Base-by-base conservation (phyloP, 805 yeast genomes). In the Sugiyamaella lignohabitans region DNA sequence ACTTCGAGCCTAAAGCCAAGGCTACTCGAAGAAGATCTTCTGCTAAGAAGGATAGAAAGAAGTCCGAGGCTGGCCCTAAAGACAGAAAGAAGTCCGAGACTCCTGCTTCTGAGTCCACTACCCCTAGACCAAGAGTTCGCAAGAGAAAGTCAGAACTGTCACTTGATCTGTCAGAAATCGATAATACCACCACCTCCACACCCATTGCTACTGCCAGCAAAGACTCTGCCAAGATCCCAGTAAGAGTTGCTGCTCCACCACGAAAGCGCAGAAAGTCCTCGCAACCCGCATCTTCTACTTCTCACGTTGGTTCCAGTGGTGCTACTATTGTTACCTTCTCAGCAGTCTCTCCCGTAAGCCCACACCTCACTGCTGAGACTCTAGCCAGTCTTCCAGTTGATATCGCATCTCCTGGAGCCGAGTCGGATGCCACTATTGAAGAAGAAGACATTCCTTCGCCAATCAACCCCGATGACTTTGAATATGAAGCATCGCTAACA, bases 351-450 rank as follows among this genome's bases (percentile, higher is more conserved):
- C n/a, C n/a, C n/a, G n/a, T n/a, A n/a, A n/a, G n/a, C n/a, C n/a
- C n/a, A n/a, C n/a, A n/a, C n/a, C n/a, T n/a, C n/a, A n/a, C n/a
- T n/a, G n/a, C n/a, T n/a, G n/a, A n/a, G n/a, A n/a, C n/a, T n/a
- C 14, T 27, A 27, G 20, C 38, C 11, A 5, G 10, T 16, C 5
- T 11, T 14, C 38, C 38, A 14, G 38, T 35, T 16, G 10, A n/a
- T 5, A 18, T 10, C 18, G 5, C 38, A 35, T n/a, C 18, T 16
- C 20, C 5, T 5, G 42, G 8, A 3, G 4, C 23, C 4, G 48
- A 45, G 14, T 27, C 38, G 19, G 44, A 45, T 18, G 48, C 22
- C n/a, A 29, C 38, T 5, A 32, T 30, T 11, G 44, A 45, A n/a
- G 48, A 43, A 14, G 43, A 45, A 17, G 38, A 35, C 11, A 35